phyloP scores from a whole-genome alignment of 2,329 filamentous ascomycete genomes.

The Curvularia spicifera region DNA sequence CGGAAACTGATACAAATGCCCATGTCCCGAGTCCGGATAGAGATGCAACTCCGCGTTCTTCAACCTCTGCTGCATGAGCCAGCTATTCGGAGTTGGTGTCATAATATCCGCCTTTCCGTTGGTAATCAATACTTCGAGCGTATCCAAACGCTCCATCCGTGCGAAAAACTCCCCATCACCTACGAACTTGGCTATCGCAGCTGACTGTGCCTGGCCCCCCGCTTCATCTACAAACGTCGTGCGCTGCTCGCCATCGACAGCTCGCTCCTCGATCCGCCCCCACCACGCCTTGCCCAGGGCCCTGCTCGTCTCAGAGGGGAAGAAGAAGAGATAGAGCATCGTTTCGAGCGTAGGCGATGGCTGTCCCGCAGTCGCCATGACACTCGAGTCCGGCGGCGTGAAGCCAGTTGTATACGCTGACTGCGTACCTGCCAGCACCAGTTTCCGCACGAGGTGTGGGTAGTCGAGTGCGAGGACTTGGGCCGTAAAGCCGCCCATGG shows the following conservation, averaged over 20 bases:
- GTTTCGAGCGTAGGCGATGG: not conserved
- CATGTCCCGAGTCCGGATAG: slow-evolving; percentile 29
- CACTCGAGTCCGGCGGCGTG: not conserved
- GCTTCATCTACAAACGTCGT: not conserved
- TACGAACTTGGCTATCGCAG: not conserved
- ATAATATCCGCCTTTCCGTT: slow-evolving; percentile 30
- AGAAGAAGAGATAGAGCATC: slow-evolving; percentile 18
- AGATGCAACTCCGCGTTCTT: slow-evolving; percentile 23
- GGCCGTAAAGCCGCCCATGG: slow-evolving; percentile 57
- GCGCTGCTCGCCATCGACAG: not conserved
- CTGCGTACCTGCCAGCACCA: slow-evolving; percentile 55
- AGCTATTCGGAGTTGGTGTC: slow-evolving; percentile 24
- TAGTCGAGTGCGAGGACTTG: slow-evolving; percentile 54
- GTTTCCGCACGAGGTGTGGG: slow-evolving; percentile 46
- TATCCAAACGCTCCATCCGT: slow-evolving; percentile 26
- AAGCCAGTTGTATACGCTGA: not conserved
- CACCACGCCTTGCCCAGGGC: slow-evolving; percentile 11
- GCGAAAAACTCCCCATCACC: not conserved
- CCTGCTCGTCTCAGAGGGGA: slow-evolving; percentile 15
- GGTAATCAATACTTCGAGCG: slow-evolving; percentile 37
- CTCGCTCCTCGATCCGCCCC: slow-evolving; percentile 6
- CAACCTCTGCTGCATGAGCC: slow-evolving; percentile 20
- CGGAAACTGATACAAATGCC: slow-evolving; percentile 31
- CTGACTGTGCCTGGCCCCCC: not conserved
- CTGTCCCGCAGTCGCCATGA: not conserved